Conservation (phyloP, 345 rosid genomes). For the Sapria himalayana region DNA sequence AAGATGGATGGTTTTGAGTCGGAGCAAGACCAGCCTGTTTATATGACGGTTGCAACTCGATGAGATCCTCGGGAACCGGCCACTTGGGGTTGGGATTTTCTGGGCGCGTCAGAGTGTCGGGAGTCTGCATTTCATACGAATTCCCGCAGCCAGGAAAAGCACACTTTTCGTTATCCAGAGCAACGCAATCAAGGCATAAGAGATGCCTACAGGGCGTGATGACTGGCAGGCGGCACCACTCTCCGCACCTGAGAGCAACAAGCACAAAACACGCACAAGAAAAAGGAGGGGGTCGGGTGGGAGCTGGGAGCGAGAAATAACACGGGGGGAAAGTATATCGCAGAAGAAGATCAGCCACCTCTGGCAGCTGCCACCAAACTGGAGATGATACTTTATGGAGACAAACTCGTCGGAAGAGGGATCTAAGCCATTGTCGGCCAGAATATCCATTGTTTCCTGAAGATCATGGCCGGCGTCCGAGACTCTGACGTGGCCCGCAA, state of each 20-base stretch:
- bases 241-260: slow-evolving; percentile 43
- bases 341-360: too few relatives aligned
- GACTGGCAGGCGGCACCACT: slow-evolving; percentile 93
- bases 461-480: slow-evolving; percentile 73
- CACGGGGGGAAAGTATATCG: too few relatives aligned
- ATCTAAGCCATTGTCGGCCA: slow-evolving; percentile 43
- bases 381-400: slow-evolving; percentile 41
- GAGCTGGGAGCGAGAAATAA: too few relatives aligned
- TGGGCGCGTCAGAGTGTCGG: slow-evolving; percentile 51
- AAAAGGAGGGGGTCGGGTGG: too few relatives aligned
- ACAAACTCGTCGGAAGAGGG: slow-evolving; percentile 44
- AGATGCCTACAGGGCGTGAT: slow-evolving; percentile 90
- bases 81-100: slow-evolving; percentile 95
- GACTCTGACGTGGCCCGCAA: slow-evolving; percentile 86
- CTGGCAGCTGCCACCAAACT: slow-evolving; percentile 63
- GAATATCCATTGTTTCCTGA: slow-evolving; percentile 79
- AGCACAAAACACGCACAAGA: too few relatives aligned
- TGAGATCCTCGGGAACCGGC: slow-evolving; percentile 95
- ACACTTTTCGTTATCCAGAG: slow-evolving; percentile 58
- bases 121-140: slow-evolving; percentile 76
- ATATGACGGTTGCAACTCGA: slow-evolving; percentile 91
- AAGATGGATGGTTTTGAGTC: too few relatives aligned
- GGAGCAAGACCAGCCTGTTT: slow-evolving; percentile 35
- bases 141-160: slow-evolving; percentile 48
- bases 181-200: slow-evolving; percentile 71